Evolutionary conservation across 805 yeast species (phyloP).

Genomic region (Danielia reshetovae): DNA sequence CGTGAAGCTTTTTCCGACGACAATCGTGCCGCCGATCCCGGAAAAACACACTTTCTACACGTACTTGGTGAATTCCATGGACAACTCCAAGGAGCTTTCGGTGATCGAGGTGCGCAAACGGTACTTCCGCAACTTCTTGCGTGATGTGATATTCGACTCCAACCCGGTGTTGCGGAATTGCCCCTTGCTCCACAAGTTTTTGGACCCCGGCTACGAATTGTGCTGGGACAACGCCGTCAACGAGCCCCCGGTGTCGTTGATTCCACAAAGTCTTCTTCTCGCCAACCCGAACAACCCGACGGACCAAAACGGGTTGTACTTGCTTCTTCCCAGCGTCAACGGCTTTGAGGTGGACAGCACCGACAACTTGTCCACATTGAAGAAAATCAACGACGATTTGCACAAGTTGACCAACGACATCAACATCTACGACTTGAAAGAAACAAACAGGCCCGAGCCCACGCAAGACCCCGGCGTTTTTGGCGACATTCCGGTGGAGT

Average conservation of each 20-base stretch:
- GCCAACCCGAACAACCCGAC: slow-evolving; percentile 50
- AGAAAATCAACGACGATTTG: slow-evolving; percentile 34
- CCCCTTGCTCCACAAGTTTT: slow-evolving; percentile 40
- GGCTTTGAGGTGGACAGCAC: slow-evolving; percentile 32
- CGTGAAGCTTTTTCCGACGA: slow-evolving; percentile 35
- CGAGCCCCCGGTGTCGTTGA: slow-evolving; percentile 41
- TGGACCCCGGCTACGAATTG: slow-evolving; percentile 48
- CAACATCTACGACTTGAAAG: slow-evolving; percentile 24
- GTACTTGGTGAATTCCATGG: slow-evolving; percentile 37
- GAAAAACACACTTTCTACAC: slow-evolving; percentile 46
- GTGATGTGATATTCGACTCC: slow-evolving; percentile 33
- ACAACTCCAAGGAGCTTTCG: slow-evolving; percentile 30
- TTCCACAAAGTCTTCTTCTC: slow-evolving; percentile 46
- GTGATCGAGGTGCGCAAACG: slow-evolving; percentile 49
- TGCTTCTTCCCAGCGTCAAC: slow-evolving; percentile 42
- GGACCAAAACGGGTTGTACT: slow-evolving; percentile 50
- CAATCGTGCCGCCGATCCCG: slow-evolving; percentile 42
- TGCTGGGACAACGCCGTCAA: slow-evolving; percentile 50
- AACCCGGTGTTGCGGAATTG: slow-evolving; percentile 30
- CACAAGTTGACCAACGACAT: slow-evolving; percentile 31
- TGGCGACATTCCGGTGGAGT: slow-evolving; percentile 26
- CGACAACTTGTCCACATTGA: slow-evolving; percentile 29
- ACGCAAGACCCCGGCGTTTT: slow-evolving; percentile 15
- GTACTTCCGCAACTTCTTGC: slow-evolving; percentile 41
- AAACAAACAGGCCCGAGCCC: slow-evolving; percentile 9